Conservation (phyloP, 768 basidiomycete species). For the Pisolithus sp. region DNA sequence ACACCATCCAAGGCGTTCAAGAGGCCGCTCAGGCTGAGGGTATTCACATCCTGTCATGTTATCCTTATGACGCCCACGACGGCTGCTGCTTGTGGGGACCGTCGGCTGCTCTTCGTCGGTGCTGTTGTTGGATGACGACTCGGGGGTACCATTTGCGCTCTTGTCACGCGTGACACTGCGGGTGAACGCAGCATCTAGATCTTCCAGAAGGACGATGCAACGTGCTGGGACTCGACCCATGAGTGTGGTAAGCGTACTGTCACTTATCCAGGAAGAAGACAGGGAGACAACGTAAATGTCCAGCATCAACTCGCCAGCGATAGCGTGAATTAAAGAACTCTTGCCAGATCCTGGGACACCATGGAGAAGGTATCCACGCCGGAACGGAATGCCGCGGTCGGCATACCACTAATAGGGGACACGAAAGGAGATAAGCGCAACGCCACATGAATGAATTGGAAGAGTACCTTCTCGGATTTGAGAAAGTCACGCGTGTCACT, state of each 20-base stretch:
- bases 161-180: conserved; percentile 65
- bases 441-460: not conserved
- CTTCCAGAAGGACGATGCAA: conserved; percentile 84
- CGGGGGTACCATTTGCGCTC: conserved; percentile 40
- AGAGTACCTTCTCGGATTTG: conserved; percentile 66
- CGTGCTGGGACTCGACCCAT: conserved; percentile 84
- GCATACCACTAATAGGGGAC: conserved; percentile 65
- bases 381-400: conserved; percentile 89
- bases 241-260: conserved; percentile 76
- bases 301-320: conserved; percentile 83
- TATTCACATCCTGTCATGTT: conserved; percentile 73
- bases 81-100: conserved; percentile 33
- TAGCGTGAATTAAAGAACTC: conserved; percentile 78
- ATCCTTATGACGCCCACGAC: conserved; percentile 44
- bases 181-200: conserved; percentile 85
- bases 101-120: conserved; percentile 29
- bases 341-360: conserved; percentile 85
- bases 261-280: conserved; percentile 82
- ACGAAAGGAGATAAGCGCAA: conserved; percentile 1
- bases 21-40: conserved; percentile 72
- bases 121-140: conserved; percentile 27
- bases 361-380: conserved; percentile 79
- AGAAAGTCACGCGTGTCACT: conserved; percentile 80
- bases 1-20: conserved; percentile 85
- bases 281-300: conserved; percentile 90